Conservation (phyloP, 768 basidiomycete genomes). For the Boletus tylopilopsis region DNA sequence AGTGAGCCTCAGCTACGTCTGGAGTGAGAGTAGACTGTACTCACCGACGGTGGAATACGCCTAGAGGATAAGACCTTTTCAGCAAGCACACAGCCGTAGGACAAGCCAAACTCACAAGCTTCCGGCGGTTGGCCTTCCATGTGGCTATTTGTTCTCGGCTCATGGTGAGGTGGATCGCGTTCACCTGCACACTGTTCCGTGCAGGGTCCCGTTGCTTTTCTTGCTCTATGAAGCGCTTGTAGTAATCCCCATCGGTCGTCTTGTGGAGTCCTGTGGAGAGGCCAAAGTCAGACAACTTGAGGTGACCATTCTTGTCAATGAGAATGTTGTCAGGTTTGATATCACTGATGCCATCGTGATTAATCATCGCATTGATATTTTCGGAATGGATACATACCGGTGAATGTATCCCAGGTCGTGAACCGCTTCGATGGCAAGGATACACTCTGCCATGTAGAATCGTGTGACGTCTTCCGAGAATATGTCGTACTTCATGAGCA, state of each 20-base stretch:
- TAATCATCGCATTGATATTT: background rate
- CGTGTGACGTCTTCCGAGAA: constrained; percentile 98
- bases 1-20: constrained; percentile 1
- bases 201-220: constrained; percentile 61
- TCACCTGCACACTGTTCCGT: constrained; percentile 96
- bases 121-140: constrained; percentile 98
- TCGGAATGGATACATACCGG: constrained; percentile 51
- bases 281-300: constrained; percentile 98
- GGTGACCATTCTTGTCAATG: constrained; percentile 94
- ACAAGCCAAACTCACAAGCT: constrained; percentile 55
- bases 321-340: constrained; percentile 99
- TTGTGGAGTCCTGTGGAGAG: constrained; percentile 98
- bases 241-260: constrained; percentile 89
- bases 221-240: constrained; percentile 85
- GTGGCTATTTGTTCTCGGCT: constrained; percentile 95
- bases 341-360: constrained; percentile 53
- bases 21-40: constrained; percentile 2
- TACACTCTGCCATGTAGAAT: constrained; percentile 99
- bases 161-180: constrained; percentile 96
- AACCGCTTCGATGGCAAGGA: constrained; percentile 96
- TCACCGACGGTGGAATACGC: constrained; percentile 86
- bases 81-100: background rate
- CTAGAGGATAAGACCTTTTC: constrained; percentile 37
- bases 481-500: constrained; percentile 99
- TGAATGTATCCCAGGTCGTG: constrained; percentile 99